Evolutionary conservation across 2,329 filamentous ascomycete species (phyloP).

Genomic region (Exophiala alcalophila): DNA sequence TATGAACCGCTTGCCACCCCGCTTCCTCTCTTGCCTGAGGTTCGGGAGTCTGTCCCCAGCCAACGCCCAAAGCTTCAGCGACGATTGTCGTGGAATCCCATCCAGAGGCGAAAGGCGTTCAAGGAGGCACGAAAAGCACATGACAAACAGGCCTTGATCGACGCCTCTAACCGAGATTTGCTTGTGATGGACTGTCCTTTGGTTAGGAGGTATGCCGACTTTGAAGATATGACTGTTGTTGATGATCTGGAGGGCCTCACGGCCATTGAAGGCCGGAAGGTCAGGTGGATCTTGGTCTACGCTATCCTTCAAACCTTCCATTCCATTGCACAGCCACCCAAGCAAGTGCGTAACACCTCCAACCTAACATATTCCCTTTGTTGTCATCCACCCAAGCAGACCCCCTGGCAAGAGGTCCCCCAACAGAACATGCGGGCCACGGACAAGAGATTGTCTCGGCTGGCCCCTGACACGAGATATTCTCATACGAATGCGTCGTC

Average conservation of each 20-base stretch:
- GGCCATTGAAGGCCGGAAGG: constrained; percentile 67
- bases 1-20: constrained; percentile 62
- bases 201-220: constrained; percentile 65
- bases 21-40: constrained; percentile 62
- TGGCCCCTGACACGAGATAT: constrained; percentile 23
- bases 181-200: constrained; percentile 47
- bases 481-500: constrained; percentile 23
- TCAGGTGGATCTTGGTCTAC: constrained; percentile 76
- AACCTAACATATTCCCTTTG: constrained; percentile 60
- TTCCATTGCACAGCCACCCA: constrained; percentile 59
- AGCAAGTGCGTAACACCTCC: constrained; percentile 58
- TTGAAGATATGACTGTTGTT: constrained; percentile 61
- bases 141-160: constrained; percentile 25
- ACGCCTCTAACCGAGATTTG: constrained; percentile 28
- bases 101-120: constrained; percentile 24
- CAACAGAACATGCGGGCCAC: constrained; percentile 4
- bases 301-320: constrained; percentile 69
- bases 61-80: constrained; percentile 14
- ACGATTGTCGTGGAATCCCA: constrained; percentile 28
- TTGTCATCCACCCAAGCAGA: constrained; percentile 38
- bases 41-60: constrained; percentile 2
- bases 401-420: constrained; percentile 22
- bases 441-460: constrained; percentile 1
- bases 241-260: constrained; percentile 59
- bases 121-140: constrained; percentile 22